Conservation (phyloP, 805 yeast genomes). For the Lipomyces yamadae region DNA sequence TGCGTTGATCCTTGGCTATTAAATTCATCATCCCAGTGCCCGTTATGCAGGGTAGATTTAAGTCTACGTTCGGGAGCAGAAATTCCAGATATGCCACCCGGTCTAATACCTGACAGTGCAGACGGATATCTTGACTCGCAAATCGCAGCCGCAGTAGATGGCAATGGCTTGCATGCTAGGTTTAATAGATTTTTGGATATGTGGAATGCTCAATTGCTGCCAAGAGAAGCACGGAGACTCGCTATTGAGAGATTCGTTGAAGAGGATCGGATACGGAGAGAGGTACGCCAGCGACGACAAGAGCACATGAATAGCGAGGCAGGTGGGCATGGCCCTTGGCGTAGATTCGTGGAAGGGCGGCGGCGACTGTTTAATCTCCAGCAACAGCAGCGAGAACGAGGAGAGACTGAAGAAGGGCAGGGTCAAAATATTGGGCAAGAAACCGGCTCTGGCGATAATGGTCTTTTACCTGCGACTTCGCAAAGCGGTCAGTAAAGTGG, state of each 20-base stretch:
- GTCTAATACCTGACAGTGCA: conserved; percentile 7
- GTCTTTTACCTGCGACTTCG: neutral
- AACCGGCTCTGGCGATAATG: neutral
- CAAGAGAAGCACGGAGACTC: conserved; percentile 41
- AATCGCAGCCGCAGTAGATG: conserved; percentile 9
- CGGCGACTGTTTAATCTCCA: conserved; percentile 31
- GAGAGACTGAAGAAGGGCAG: conserved; percentile 18
- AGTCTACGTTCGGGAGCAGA: conserved; percentile 38
- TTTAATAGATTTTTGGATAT: conserved; percentile 42
- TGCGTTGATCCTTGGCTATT: conserved; percentile 86
- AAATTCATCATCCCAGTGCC: conserved; percentile 77
- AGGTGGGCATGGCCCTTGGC: conserved; percentile 25
- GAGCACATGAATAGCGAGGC: conserved; percentile 30
- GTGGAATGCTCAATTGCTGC: conserved; percentile 44
- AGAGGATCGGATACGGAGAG: conserved; percentile 40
- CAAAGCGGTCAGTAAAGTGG: neutral
- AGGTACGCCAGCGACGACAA: conserved; percentile 13
- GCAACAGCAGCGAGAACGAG: conserved; percentile 24
- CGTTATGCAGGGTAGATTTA: conserved; percentile 77
- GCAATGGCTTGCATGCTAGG: conserved; percentile 26
- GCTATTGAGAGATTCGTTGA: conserved; percentile 41
- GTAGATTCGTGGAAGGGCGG: conserved; percentile 36
- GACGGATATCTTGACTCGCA: conserved; percentile 1
- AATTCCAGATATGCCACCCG: conserved; percentile 32
- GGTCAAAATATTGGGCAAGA: conserved; percentile 5